Percentiles rank a stretch among this genome's conserved stretches.
Conservation (phyloP, 352 stramenopile genomes). For the Pythium aquatile region DNA sequence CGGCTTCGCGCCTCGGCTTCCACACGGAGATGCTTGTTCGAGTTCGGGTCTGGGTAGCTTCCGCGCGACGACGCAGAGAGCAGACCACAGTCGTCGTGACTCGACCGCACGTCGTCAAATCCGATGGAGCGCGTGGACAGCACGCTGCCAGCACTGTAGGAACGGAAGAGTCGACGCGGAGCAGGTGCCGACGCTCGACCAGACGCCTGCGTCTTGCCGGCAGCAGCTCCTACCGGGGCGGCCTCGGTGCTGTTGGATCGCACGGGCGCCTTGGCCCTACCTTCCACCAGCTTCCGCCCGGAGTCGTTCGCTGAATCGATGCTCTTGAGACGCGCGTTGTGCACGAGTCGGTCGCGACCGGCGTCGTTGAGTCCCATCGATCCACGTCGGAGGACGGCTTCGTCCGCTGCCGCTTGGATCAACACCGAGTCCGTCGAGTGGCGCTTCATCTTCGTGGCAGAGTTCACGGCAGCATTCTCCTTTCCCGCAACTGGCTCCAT, state of each 20-base stretch:
- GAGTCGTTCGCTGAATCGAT: constrained; percentile 33
- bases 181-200: background rate
- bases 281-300: constrained; percentile 9
- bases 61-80: constrained; percentile 5
- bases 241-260: background rate
- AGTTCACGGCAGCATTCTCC: constrained; percentile 1
- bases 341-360: constrained; percentile 37
- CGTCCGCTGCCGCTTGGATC: constrained; percentile 59
- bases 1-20: constrained; percentile 8
- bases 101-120: constrained; percentile 23
- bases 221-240: background rate
- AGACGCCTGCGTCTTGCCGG: background rate
- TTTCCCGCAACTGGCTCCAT: background rate
- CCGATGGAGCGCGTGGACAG: constrained; percentile 42
- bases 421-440: constrained; percentile 61
- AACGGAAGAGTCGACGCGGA: constrained; percentile 38
- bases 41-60: constrained; percentile 9
- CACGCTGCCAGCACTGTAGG: constrained; percentile 66
- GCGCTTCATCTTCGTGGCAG: constrained; percentile 47
- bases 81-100: constrained; percentile 24
- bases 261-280: background rate
- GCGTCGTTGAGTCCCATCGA: constrained; percentile 39
- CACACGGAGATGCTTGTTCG: constrained; percentile 18
- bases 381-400: constrained; percentile 17
- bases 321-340: constrained; percentile 44